Base-by-base conservation (phyloP, 2,329 filamentous ascomycete species). In the Ophiocordyceps polyrhachis-furcata region DNA sequence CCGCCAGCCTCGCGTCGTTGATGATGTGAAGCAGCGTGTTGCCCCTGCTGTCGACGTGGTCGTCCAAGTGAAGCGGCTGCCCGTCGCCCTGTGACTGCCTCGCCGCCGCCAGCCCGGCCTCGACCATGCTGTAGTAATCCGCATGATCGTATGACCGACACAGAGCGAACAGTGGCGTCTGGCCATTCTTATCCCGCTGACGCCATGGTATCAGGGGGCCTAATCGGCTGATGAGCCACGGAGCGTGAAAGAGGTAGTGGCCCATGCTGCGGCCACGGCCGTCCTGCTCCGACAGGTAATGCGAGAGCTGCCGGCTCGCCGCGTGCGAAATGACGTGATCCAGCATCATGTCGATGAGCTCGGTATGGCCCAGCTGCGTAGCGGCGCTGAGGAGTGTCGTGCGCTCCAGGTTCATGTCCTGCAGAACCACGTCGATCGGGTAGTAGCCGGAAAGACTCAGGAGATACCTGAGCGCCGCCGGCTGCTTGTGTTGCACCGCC, bases 1-100 rank as follows among this genome's bases (percentile, higher is more conserved):
- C 58, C 2, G 85, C 83, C 42, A 96, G 70, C 45, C 79, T 73
- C 9, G 83, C 73, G 55, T 96, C 86, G 52, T 89, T 93, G 53
- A 95, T 81, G 53, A 98, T 89, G 59, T 98, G 91, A n/a, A 98
- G 66, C 25, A 98, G 67, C 2, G 88, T 95, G 54, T 98, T 98
- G 28, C 89, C 88, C 59, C 93, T 96, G 47, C 67, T 73, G 58
- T 98, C 91, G 11, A 95, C 75, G 58, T 98, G 91, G 49, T 95
- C 83, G 53, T 96, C 88, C 1, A 98, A 62, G 57, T 94, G 88
- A 21, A 98, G 68, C n/a, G 80, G 77, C 56, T 79, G 71, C 1
- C 75, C 77, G 56, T 96, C 88, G 2, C 71, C 73, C 61, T 98
- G 91, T 3, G 79, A 73, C 45, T 67, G 62, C 44, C 79, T 80